Evolutionary conservation across 768 basidiomycete species (phyloP).

Genomic region (Ephemerocybe angulata): DNA sequence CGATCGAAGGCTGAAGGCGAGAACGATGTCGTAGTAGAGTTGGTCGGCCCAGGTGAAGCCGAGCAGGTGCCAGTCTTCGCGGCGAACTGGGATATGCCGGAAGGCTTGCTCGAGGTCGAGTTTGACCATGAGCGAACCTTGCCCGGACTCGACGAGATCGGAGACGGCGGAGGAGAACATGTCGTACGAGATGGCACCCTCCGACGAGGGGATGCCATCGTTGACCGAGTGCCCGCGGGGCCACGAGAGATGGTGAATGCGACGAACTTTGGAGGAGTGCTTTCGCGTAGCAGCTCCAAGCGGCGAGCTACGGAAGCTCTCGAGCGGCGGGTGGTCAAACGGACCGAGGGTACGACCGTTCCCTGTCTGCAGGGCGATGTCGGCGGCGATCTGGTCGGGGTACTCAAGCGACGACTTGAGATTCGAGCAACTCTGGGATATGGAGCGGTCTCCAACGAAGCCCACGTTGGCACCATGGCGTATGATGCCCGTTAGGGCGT

Average conservation of each 20-base stretch:
- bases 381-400: not conserved
- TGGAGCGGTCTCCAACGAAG: slow-evolving; percentile 14
- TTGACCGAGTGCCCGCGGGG: slow-evolving; percentile 24
- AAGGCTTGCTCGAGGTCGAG: slow-evolving; percentile 34
- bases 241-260: slow-evolving; percentile 24
- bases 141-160: slow-evolving; percentile 23
- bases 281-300: slow-evolving; percentile 21
- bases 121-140: slow-evolving; percentile 27
- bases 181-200: slow-evolving; percentile 28
- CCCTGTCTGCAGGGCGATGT: not conserved
- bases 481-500: slow-evolving; percentile 23
- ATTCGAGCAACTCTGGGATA: slow-evolving; percentile 17
- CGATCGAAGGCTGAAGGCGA: slow-evolving; percentile 29
- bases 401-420: slow-evolving; percentile 22
- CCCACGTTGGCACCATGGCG: slow-evolving; percentile 23
- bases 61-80: slow-evolving; percentile 28
- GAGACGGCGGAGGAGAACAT: slow-evolving; percentile 17
- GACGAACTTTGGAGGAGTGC: slow-evolving; percentile 14
- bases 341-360: slow-evolving; percentile 17
- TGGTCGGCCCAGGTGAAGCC: slow-evolving; percentile 27
- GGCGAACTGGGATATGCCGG: slow-evolving; percentile 31
- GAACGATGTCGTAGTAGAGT: slow-evolving; percentile 27
- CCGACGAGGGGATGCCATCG: slow-evolving; percentile 25
- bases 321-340: slow-evolving; percentile 15
- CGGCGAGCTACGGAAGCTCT: slow-evolving; percentile 21